These are phyloP conservation scores for Populus deltoides DNA, from an alignment of 345 rosid species.

Conservation along the genomic window DNA sequence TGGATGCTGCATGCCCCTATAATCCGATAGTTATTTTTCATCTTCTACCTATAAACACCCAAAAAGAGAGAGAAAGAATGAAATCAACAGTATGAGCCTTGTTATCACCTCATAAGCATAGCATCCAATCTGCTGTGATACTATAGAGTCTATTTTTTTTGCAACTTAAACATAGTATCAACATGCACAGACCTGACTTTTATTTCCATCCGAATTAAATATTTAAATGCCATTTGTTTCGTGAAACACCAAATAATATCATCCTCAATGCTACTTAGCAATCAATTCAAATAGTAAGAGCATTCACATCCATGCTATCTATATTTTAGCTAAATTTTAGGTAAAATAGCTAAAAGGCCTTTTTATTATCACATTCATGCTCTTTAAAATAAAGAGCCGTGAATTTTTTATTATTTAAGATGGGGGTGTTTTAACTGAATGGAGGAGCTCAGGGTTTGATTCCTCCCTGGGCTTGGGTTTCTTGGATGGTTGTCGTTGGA, in stretches of 20 bases:
- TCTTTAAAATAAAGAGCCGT: no score
- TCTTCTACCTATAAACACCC: not conserved
- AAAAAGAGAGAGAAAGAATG: no score
- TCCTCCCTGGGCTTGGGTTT: conserved; percentile 83
- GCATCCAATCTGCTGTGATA: no score
- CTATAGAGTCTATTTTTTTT: not conserved
- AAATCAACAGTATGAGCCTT: no score
- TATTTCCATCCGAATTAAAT: not conserved
- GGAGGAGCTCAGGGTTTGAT: conserved; percentile 42
- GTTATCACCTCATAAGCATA: no score
- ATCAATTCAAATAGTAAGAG: not conserved
- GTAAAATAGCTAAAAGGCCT: no score
- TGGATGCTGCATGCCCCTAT: not conserved
- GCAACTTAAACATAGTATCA: not conserved
- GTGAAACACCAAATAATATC: not conserved
- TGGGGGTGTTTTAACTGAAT: conserved; percentile 44
- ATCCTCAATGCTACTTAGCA: not conserved
- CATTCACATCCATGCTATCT: no score
- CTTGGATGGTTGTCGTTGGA: conserved; percentile 50
- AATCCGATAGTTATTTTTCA: not conserved
- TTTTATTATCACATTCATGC: no score
- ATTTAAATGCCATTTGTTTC: not conserved
- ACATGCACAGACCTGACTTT: not conserved
- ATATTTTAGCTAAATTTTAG: no score
- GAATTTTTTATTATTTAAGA: conserved; percentile 29